A percentile compares a stretch with the other conserved stretches of the same genome.
Conservation (phyloP, 78 protist genomes). For the Mastigamoeba balamuthi region DNA sequence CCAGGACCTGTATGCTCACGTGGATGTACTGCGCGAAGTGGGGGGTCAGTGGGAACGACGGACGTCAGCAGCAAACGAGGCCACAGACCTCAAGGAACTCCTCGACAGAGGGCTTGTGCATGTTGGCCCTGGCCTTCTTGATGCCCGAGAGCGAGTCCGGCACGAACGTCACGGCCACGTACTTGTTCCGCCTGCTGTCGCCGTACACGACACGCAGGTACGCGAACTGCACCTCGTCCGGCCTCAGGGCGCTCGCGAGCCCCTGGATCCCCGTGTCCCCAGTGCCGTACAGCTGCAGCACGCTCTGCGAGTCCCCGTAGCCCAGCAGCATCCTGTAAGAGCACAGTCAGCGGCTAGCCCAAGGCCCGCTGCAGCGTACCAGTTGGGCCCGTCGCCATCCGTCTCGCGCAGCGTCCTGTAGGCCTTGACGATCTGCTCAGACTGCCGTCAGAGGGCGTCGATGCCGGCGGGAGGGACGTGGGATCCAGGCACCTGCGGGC, state of each 20-base stretch:
- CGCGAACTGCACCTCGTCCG: conserved; percentile 39
- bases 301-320: conserved; percentile 21
- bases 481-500: too few relatives aligned
- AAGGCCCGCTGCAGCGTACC: too few relatives aligned
- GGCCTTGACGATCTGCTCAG: too few relatives aligned
- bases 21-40: too few relatives aligned
- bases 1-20: conserved; percentile 36
- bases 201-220: conserved; percentile 31
- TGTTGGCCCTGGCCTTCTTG: conserved; percentile 33
- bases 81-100: conserved; percentile 38
- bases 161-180: conserved; percentile 31
- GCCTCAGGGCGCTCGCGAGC: background rate
- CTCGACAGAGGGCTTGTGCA: conserved; percentile 49
- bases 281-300: conserved; percentile 20
- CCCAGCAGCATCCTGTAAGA: conserved; percentile 48
- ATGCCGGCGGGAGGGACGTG: too few relatives aligned
- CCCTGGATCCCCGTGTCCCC: conserved; percentile 24
- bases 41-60: too few relatives aligned
- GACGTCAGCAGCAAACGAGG: too few relatives aligned
- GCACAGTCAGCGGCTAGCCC: too few relatives aligned
- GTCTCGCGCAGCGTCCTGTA: too few relatives aligned
- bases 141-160: conserved; percentile 30
- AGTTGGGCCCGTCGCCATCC: too few relatives aligned
- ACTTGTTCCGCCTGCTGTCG: conserved; percentile 34
- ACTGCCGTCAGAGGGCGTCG: too few relatives aligned